Evolutionary conservation across 768 basidiomycete species (phyloP), one percentile per base, ranked within the genome.

Genomic region (Lanmaoa pseudosensibilis): DNA sequence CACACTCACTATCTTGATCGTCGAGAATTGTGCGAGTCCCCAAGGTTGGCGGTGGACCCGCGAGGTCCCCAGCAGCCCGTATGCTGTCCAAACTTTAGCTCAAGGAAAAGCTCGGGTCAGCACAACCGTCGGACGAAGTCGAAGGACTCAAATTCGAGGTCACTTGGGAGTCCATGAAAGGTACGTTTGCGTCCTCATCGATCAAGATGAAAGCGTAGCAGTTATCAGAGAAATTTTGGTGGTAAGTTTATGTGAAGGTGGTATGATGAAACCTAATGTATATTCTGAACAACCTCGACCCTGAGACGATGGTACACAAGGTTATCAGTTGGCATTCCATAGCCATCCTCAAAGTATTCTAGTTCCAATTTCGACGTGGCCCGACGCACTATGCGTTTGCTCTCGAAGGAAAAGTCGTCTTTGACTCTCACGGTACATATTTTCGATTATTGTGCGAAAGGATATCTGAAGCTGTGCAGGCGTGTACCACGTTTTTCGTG

Each of bases 121-220:
- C 65, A 18, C 75, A 75, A 45, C 81, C 87, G 5, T 91, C 90
- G 1, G 93, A 95, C 65, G 82, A 88, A 57, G 83, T 92, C 2
- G 86, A 95, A 68, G 80, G 80, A 43, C 72, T 88, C 44, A 78
- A 74, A 32, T 85, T 94, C 50, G 74, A 80, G n/a, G 85, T 90
- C 13, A 77, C 76, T 50, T 97, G 94, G 94, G 85, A 90, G 64
- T 85, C 91, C 3, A 81, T 83, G 43, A 78, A 80, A 56, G 80
- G 81, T 23, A 87, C 89, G 15, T 74, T 90, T 89, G 87, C 4
- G 81, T 85, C 21, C 66, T 71, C 21, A 72, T 91, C 32, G 75
- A 83, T 23, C 69, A 74, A 10, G 79, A 79, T 19, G 83, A 83
- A 21, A 64, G 73, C 9, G 65, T 72, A 46, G 65, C 85, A 16